These are phyloP conservation scores for Aspergillus nanangensis DNA, from an alignment of 495 filamentous ascomycete species.

Conservation along the genomic window DNA sequence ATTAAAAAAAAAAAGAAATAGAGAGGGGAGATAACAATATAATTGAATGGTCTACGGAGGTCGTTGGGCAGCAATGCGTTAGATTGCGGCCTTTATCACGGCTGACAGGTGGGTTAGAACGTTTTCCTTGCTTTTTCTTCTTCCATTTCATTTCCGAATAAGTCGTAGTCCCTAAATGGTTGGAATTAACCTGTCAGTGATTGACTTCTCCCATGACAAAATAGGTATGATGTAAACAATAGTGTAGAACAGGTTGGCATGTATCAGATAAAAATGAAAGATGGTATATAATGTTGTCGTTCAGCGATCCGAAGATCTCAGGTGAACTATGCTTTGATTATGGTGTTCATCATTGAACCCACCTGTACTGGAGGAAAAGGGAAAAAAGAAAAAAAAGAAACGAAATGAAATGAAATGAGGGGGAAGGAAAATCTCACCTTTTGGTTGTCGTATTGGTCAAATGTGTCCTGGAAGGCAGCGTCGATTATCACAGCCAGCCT, in stretches of 20 bases:
- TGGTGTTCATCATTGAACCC: constrained; percentile 40
- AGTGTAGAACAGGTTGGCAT: too few relatives aligned
- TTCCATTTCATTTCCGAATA: constrained; percentile 1
- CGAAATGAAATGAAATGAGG: not conserved
- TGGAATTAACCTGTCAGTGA: too few relatives aligned
- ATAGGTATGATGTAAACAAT: too few relatives aligned
- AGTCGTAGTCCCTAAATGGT: constrained; percentile 2
- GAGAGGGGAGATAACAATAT: too few relatives aligned
- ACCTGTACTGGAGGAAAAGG: constrained; percentile 4
- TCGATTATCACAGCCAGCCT: too few relatives aligned
- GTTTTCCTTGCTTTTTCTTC: not conserved
- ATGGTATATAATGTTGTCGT: constrained; percentile 48
- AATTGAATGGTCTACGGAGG: too few relatives aligned
- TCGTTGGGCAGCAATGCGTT: constrained; percentile 47
- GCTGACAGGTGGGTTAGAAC: not conserved
- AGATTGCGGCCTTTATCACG: not conserved
- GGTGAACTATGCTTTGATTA: constrained; percentile 49
- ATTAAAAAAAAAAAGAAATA: too few relatives aligned
- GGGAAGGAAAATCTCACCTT: not conserved
- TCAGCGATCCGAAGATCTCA: constrained; percentile 45
- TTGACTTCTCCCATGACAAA: not conserved
- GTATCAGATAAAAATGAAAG: constrained; percentile 43
- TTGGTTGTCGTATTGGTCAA: not conserved
- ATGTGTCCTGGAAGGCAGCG: too few relatives aligned
- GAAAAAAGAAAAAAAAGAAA: constrained; percentile 2